Base-by-base conservation (phyloP, 306 rosid species). In the Canavalia ensiformis region DNA sequence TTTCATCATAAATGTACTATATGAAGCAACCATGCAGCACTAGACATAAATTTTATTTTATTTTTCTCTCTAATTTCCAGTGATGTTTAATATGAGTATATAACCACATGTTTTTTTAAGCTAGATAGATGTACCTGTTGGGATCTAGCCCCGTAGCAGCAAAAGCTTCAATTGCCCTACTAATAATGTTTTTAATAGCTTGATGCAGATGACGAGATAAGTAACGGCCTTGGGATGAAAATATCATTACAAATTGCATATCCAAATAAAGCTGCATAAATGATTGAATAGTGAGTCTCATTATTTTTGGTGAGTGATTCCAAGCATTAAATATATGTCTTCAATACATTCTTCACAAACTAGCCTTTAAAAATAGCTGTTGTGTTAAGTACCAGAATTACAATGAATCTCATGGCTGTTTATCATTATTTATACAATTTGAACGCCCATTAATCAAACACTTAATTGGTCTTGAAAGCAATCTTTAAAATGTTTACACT, bases 171-270 rank as follows among this genome's bases (percentile, higher is more conserved):
- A 93, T 84, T 25, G 97, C 99, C 87, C 94, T 88, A 54, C 80
- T 87, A 74, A 91, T 90, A 11, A 91, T 93, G 69, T 86, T 83
- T 75, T 91, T 93, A 37, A 93, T 91, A 33, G 93, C 95, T 89
- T 91, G 98, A 86, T 92, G 94, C 45, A 95, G 89, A 84, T 90
- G 82, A 44, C 98, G 88, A 18, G 98, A 95, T 33, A 93, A 84
- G 85, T 90, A 95, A 47, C 97, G 95, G 5, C 99, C 96, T 87
- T 93, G 98, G 57, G 98, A 89, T 50, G 97, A 49, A 86, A 95
- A 95, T 57, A 93, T 86, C 86, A 93, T 87, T 84, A 93, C 98
- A 83, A 95, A 95, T 90, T 95, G 92, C 98, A 95, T 90, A 75
- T 95, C 99, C 88, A 95, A 87, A 76, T 93, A 93, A 72, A 95